These are phyloP conservation scores for Rubroboletus pulcherrimus DNA, from an alignment of 768 basidiomycete genomes.

Conservation along the genomic window DNA sequence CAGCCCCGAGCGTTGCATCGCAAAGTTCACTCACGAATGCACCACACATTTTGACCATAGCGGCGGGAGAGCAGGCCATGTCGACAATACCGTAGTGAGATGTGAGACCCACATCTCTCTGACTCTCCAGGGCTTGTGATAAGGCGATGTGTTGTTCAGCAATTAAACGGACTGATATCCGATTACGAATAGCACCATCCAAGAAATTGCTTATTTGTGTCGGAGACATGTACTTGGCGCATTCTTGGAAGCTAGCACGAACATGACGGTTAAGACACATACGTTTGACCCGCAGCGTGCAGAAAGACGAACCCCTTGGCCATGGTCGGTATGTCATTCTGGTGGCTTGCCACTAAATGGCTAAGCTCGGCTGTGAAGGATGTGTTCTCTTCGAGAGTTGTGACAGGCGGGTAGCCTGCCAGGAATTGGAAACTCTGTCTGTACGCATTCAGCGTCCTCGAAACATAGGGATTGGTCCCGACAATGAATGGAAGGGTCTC, in stretches of 20 bases:
- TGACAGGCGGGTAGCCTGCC: conserved; percentile 62
- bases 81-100: conserved; percentile 72
- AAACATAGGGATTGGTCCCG: conserved; percentile 85
- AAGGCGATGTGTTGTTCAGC: conserved; percentile 90
- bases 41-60: conserved; percentile 75
- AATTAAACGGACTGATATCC: conserved; percentile 83
- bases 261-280: neutral
- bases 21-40: conserved; percentile 84
- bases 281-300: neutral
- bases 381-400: conserved; percentile 64
- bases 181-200: conserved; percentile 79
- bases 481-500: conserved; percentile 84
- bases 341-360: conserved; percentile 68
- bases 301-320: conserved; percentile 69
- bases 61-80: conserved; percentile 62
- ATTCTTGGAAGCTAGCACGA: conserved; percentile 73
- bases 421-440: conserved; percentile 66
- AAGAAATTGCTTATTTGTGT: conserved; percentile 76
- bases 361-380: conserved; percentile 66
- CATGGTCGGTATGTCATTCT: conserved; percentile 87
- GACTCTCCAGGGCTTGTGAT: conserved; percentile 58
- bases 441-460: conserved; percentile 64
- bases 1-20: conserved; percentile 75
- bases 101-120: conserved; percentile 26
- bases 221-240: conserved; percentile 76